Base-by-base conservation (phyloP, 352 stramenopile species). In the Phytophthora pisi region DNA sequence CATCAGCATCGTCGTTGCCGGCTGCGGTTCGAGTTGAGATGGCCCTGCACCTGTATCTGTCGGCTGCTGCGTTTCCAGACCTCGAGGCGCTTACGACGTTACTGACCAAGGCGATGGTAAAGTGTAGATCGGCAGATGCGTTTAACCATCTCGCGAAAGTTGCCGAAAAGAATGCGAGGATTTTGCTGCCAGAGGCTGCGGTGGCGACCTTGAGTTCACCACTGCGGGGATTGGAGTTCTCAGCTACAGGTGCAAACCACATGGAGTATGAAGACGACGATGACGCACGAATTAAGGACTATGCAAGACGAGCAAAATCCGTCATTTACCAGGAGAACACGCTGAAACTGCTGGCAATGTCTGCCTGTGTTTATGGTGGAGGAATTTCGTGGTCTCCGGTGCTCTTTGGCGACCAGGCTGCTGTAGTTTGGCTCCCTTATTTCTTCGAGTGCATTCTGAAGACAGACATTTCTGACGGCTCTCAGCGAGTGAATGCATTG, bases 71-170 rank as follows among this genome's bases (percentile, higher is more conserved):
- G 20, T 69, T 78, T 45, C 75, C 75, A 15, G 75, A 82, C 52
- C 64, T 82, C 8, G 70, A 75, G 43, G 66, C 53, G 46, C 60
- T 82, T 24, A 76, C 75, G 0, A n/a, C 61, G 15, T 63, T 63
- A 49, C 10, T 88, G 26, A 63, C 61, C 8, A 78, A 88, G 24
- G 70, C 79, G 16, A 68, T 80, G 16, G 43, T 85, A 13, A 72
- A 76, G 23, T 82, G 79, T 61, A 66, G 58, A n/a, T 80, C 67
- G 2, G 30, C 51, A n/a, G 58, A 70, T 16, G 57, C 75, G 2
- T 76, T 77, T 38, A 46, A 72, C 5, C 54, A 73, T 28, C 43
- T 88, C 5, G 16, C 59, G 11, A 74, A 74, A 26, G 52, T 84
- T 34, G 54, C 31, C 15, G 64, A 66, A 9, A 79, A 79, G 23